Percentiles rank a stretch among this genome's conserved stretches.
phyloP scores from a whole-genome alignment of 148 eudicot genomes.

The Selenicereus undatus region DNA sequence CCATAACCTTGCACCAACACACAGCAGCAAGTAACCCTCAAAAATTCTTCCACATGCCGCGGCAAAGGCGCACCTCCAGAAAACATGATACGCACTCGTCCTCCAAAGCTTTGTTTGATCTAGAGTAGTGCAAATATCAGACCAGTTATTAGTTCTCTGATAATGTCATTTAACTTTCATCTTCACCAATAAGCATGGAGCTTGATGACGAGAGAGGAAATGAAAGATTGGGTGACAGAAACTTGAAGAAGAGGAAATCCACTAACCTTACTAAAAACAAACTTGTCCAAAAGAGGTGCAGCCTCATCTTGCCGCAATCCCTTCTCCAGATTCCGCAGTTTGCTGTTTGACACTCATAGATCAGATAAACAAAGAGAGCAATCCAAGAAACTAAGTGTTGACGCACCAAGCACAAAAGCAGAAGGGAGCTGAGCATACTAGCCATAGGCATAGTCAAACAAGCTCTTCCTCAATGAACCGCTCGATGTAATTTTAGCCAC shows the following conservation, averaged over 20 bases:
- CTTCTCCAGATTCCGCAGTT: constrained; percentile 79
- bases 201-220: not conserved
- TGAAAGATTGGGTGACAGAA: no score
- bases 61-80: constrained; percentile 99
- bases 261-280: constrained; percentile 82
- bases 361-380: constrained; percentile 7
- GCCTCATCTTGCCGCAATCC: constrained; percentile 85
- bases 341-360: constrained; percentile 43
- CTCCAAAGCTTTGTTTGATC: constrained; percentile 95
- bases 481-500: constrained; percentile 61
- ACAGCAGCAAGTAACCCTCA: constrained; percentile 80
- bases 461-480: constrained; percentile 61
- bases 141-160: not conserved
- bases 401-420: not conserved
- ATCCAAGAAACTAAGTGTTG: constrained; percentile 12
- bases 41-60: constrained; percentile 86
- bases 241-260: not conserved
- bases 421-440: constrained; percentile 49
- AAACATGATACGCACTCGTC: constrained; percentile 67
- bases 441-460: constrained; percentile 81
- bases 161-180: not conserved
- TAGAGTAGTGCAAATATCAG: constrained; percentile 20
- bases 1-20: constrained; percentile 92
- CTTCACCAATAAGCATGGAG: not conserved
- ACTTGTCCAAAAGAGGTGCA: constrained; percentile 78